phyloP scores from a whole-genome alignment of 2,329 filamentous ascomycete species.

The Aphanocladium album region DNA sequence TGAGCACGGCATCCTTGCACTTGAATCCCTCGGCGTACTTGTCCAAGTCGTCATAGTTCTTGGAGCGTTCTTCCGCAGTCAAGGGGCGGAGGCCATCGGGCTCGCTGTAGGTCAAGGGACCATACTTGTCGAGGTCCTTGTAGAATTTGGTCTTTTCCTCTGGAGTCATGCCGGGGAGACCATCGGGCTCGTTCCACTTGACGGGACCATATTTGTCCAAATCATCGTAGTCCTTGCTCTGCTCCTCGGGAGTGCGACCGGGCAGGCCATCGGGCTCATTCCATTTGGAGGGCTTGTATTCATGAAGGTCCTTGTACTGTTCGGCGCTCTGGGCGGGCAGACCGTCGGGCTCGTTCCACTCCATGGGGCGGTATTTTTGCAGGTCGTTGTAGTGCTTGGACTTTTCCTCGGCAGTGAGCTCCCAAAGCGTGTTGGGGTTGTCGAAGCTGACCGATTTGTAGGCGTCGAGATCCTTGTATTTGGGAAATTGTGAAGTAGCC shows the following conservation, averaged over 20 bases:
- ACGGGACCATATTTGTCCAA: slow-evolving; percentile 25
- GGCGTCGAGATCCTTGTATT: slow-evolving; percentile 33
- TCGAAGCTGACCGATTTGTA: slow-evolving; percentile 28
- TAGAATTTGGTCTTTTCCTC: slow-evolving; percentile 35
- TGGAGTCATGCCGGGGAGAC: slow-evolving; percentile 18
- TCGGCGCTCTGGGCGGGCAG: slow-evolving; percentile 11
- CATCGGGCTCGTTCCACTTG: slow-evolving; percentile 25
- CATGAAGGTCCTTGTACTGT: slow-evolving; percentile 25
- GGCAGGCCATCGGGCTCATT: slow-evolving; percentile 23
- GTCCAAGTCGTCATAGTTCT: slow-evolving; percentile 36
- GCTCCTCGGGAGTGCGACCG: slow-evolving; percentile 21
- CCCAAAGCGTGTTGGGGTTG: slow-evolving; percentile 22
- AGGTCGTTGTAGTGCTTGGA: slow-evolving; percentile 26
- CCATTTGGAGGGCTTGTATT: slow-evolving; percentile 25
- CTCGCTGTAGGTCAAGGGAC: slow-evolving; percentile 26
- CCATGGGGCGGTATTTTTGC: slow-evolving; percentile 22
- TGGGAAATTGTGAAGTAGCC: slow-evolving; percentile 20
- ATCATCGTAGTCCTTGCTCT: slow-evolving; percentile 28
- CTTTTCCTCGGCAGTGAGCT: slow-evolving; percentile 23
- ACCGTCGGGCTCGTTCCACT: slow-evolving; percentile 19
- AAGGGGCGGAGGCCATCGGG: slow-evolving; percentile 25
- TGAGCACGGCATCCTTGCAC: slow-evolving; percentile 26
- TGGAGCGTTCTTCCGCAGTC: slow-evolving; percentile 30
- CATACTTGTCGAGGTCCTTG: slow-evolving; percentile 31
- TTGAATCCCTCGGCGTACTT: slow-evolving; percentile 34